Conservation (phyloP, 331 rosid species). For the Pyracantha coccinea region DNA sequence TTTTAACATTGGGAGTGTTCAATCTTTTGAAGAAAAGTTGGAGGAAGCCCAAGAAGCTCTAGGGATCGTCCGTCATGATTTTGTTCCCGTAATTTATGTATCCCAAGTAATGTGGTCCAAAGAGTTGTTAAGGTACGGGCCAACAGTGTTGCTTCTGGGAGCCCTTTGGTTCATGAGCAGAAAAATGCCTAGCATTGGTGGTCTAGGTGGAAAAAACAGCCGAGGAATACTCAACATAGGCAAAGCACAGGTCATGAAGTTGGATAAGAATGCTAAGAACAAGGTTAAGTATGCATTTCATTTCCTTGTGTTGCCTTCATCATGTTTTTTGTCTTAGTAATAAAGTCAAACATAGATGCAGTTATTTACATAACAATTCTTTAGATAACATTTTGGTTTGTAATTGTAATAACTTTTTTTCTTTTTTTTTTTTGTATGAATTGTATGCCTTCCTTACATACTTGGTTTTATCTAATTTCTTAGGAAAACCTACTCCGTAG, state of each 20-base stretch:
- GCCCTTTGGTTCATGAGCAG: constrained; percentile 40
- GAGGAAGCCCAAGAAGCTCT: constrained; percentile 78
- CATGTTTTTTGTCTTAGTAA: not conserved
- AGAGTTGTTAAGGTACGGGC: constrained; percentile 54
- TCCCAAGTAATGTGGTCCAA: constrained; percentile 57
- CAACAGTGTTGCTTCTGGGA: constrained; percentile 54
- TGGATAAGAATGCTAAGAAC: constrained; percentile 77
- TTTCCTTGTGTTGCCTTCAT: not conserved
- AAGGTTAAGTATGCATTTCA: constrained; percentile 42
- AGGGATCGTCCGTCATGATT: constrained; percentile 64
- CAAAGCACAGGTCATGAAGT: constrained; percentile 64
- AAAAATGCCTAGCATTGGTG: constrained; percentile 62
- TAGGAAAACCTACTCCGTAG: not conserved
- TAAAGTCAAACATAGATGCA: not conserved
- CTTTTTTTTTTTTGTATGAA: not conserved
- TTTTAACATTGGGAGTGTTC: constrained; percentile 80
- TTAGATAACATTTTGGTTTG: not conserved
- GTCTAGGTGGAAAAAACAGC: constrained; percentile 44
- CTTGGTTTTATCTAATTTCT: not conserved
- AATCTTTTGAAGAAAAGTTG: constrained; percentile 85
- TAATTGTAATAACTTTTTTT: not conserved
- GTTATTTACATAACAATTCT: not conserved
- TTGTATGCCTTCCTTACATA: not conserved
- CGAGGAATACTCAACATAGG: constrained; percentile 81
- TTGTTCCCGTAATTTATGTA: constrained; percentile 66